A percentile compares a stretch with the other conserved stretches of the same genome.
Evolutionary conservation across 1,284 basidiomycete genomes (phyloP).

Genomic region (Malassezia psittaci): DNA sequence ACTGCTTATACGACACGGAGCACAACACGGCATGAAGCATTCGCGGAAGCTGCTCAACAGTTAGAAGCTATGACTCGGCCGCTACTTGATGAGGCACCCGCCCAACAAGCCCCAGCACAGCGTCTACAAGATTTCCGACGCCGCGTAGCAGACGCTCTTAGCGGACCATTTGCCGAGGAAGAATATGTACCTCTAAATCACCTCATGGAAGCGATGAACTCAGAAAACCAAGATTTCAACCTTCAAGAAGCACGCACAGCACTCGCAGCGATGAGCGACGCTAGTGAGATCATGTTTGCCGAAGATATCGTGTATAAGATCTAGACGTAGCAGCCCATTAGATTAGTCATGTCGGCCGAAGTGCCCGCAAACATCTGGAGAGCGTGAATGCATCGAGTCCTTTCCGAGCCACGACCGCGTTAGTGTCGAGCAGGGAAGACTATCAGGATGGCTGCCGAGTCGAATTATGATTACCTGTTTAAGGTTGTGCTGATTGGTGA

Average conservation of each 20-base stretch:
- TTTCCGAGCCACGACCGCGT: not conserved
- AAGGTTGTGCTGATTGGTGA: slow-evolving; percentile 82
- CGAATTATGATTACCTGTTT: slow-evolving; percentile 46
- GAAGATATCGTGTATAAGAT: slow-evolving; percentile 49
- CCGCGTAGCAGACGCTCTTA: slow-evolving; percentile 58
- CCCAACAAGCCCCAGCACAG: slow-evolving; percentile 13
- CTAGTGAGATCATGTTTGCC: slow-evolving; percentile 76
- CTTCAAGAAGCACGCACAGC: slow-evolving; percentile 63
- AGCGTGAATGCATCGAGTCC: not conserved
- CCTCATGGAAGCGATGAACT: slow-evolving; percentile 68
- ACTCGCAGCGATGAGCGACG: slow-evolving; percentile 59
- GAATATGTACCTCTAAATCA: slow-evolving; percentile 59
- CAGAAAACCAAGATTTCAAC: slow-evolving; percentile 63
- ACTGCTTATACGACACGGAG: slow-evolving; percentile 30
- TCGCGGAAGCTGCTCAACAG: slow-evolving; percentile 22
- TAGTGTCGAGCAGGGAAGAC: not conserved
- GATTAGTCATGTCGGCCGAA: slow-evolving; percentile 8
- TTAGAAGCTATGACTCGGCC: slow-evolving; percentile 32
- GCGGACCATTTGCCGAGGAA: slow-evolving; percentile 53
- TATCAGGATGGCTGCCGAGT: slow-evolving; percentile 34
- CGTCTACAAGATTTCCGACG: slow-evolving; percentile 48
- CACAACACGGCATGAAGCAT: slow-evolving; percentile 10
- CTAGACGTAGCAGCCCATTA: not conserved
- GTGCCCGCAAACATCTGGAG: not conserved
- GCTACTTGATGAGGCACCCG: slow-evolving; percentile 17